Evolutionary conservation across 1,284 basidiomycete species (phyloP), one percentile per base, ranked within the genome.

Genomic region (Rhodotorula sp.): DNA sequence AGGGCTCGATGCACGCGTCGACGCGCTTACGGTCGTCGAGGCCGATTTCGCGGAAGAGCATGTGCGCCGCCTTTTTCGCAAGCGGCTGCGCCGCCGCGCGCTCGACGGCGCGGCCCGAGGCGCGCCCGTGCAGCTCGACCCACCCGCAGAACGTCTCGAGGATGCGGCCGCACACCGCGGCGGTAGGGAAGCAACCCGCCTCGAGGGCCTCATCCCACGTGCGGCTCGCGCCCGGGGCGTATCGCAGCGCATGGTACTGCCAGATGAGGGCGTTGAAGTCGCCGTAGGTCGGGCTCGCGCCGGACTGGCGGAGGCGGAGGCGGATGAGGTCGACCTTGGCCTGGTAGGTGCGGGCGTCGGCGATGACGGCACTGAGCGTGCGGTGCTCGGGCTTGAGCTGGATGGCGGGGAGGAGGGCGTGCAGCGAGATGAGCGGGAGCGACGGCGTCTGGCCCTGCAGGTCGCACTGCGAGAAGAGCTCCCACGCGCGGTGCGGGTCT

Each of bases 121-220:
- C 66, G 12, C 55, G 45, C 19, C 64, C 62, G 60, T 74, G 73
- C 48, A 76, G 59, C 16, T 71, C 68, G 61, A 72, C 59, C 75
- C 75, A 76, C 1, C 66, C 64, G 25, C 42, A n/a, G 61, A 72
- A 55, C 13, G 75, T 61, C 57, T 68, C 68, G 53, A 76, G 48
- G 48, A 59, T 13, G 46, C 45, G 44, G 16, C 61, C 52, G 21
- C 54, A 5, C 9, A 25, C 25, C 25, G 14, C 3, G 16, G 23
- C 52, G 10, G 61, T 58, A 1, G 42, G 21, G 62, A 61, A 56
- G 19, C 68, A 67, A 9, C 52, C 25, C 17, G 42, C 61, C 19
- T 53, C 42, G 55, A 66, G 49, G 62, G 65, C 60, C 60, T 73
- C 72, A 62, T 74, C 71, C 75, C 75, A 76, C 19, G 59, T 54